These are phyloP conservation scores for Candida fluviatilis DNA, from an alignment of 805 yeast genomes.

Conservation along the genomic window DNA sequence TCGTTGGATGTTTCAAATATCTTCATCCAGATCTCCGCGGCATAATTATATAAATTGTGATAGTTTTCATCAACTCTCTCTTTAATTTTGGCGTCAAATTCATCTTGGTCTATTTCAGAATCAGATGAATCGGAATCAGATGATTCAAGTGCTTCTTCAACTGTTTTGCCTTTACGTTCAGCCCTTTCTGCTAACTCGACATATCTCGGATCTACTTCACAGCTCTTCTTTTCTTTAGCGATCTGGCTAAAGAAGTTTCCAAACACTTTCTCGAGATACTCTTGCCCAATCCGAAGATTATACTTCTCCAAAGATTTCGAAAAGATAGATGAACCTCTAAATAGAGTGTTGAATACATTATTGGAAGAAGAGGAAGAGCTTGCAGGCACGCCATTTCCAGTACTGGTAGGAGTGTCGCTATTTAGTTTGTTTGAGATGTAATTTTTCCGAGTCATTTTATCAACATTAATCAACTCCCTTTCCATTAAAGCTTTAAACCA, in stretches of 20 bases:
- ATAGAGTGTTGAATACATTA: constrained; percentile 41
- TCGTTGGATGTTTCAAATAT: constrained; percentile 68
- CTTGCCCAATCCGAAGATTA: constrained; percentile 73
- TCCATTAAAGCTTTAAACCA: constrained; percentile 74
- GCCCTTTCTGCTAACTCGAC: constrained; percentile 37
- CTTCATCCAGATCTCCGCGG: constrained; percentile 59
- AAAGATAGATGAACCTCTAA: constrained; percentile 81
- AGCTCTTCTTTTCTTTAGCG: constrained; percentile 45
- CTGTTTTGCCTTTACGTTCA: constrained; percentile 18
- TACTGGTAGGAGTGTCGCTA: not conserved
- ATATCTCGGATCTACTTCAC: constrained; percentile 79
- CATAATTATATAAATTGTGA: constrained; percentile 45
- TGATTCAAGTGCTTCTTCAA: constrained; percentile 15
- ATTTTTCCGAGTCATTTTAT: constrained; percentile 40
- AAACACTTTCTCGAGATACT: constrained; percentile 67
- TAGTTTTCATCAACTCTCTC: constrained; percentile 44
- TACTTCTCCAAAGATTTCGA: constrained; percentile 79
- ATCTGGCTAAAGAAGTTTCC: constrained; percentile 63
- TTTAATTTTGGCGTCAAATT: constrained; percentile 27
- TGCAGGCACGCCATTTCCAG: not conserved
- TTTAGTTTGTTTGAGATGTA: constrained; percentile 22
- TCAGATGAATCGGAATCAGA: constrained; percentile 15
- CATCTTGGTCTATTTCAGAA: constrained; percentile 15
- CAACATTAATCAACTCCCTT: constrained; percentile 54
- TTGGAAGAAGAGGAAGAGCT: constrained; percentile 17